Conservation (phyloP, 2,329 filamentous ascomycete genomes). For the Microsporum canis region DNA sequence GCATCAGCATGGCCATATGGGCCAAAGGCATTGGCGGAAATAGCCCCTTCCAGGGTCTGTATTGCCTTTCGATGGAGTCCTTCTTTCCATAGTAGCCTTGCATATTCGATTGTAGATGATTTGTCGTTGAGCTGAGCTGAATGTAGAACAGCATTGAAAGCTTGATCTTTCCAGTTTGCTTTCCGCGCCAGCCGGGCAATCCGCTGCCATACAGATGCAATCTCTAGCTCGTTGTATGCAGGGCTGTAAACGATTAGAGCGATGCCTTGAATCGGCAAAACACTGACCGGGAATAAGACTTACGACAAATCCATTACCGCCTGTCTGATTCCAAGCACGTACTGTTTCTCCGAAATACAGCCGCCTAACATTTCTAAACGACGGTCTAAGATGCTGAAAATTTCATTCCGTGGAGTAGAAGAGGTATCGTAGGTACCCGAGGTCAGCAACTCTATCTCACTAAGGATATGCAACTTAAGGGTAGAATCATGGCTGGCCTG, state of each 20-base stretch:
- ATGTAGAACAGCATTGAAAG: conserved; percentile 86
- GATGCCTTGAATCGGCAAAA: background rate
- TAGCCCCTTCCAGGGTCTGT: conserved; percentile 75
- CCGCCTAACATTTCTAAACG: conserved; percentile 84
- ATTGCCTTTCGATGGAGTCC: conserved; percentile 92
- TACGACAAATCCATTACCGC: conserved; percentile 70
- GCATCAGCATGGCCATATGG: conserved; percentile 29
- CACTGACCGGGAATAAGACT: conserved; percentile 5
- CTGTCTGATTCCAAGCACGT: conserved; percentile 71
- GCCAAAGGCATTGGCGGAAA: conserved; percentile 66
- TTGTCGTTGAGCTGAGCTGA: conserved; percentile 74
- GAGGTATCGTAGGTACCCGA: conserved; percentile 6
- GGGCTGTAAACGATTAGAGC: conserved; percentile 24
- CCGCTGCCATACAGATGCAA: conserved; percentile 73
- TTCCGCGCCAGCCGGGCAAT: conserved; percentile 81
- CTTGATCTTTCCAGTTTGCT: conserved; percentile 68
- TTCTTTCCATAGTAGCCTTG: conserved; percentile 83
- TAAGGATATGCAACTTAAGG: conserved; percentile 73
- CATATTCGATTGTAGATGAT: conserved; percentile 87
- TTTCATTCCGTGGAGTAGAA: conserved; percentile 14
- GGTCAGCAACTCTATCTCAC: conserved; percentile 72
- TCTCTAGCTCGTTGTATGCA: conserved; percentile 57
- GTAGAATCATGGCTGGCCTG: conserved; percentile 75
- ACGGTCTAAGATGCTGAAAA: conserved; percentile 51
- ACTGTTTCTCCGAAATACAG: conserved; percentile 87